phyloP scores from a whole-genome alignment of 352 stramenopile genomes.

The Pythium dissimile region DNA sequence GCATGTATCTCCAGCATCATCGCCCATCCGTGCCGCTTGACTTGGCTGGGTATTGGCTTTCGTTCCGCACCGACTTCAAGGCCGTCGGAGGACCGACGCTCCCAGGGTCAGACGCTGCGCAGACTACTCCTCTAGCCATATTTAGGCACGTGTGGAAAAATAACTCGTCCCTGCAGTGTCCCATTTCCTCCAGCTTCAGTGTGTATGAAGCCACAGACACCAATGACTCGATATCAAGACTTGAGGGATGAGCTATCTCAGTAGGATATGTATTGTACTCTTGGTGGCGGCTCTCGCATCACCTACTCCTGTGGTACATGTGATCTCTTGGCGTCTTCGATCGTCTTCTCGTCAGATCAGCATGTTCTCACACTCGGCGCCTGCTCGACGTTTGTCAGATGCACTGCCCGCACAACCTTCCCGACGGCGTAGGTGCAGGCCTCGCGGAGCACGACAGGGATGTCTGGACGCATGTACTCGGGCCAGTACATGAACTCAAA shows the following conservation, averaged over 20 bases:
- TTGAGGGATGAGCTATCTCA: no score
- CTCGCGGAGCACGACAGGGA: conserved; percentile 73
- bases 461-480: conserved; percentile 75
- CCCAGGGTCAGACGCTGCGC: no score
- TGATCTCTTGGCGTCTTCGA: background rate
- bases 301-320: background rate
- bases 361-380: conserved; percentile 43
- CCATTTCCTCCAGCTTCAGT: no score
- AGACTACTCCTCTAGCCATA: no score
- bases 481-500: conserved; percentile 89
- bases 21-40: background rate
- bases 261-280: conserved; percentile 21
- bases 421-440: conserved; percentile 63
- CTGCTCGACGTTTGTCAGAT: conserved; percentile 35
- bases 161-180: no score
- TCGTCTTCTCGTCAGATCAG: background rate
- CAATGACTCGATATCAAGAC: no score
- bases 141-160: no score
- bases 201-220: no score
- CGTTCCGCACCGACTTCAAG: background rate
- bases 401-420: conserved; percentile 58
- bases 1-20: background rate
- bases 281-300: no score
- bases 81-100: no score
- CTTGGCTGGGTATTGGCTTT: background rate